Base-by-base conservation (phyloP, 148 eudicot species). In the Camellia sinensis region DNA sequence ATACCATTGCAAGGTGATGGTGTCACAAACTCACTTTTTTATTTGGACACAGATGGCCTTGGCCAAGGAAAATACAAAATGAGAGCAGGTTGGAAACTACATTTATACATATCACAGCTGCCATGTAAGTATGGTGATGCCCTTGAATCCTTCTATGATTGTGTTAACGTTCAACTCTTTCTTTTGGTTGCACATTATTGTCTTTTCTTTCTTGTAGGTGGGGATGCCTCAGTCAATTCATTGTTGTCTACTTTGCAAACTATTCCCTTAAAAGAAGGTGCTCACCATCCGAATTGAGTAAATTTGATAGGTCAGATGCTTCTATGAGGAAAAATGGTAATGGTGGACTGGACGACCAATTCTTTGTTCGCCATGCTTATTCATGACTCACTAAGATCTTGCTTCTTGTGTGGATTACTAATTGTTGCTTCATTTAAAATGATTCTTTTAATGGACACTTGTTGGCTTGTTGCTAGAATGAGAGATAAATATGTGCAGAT, bases 41-140 rank as follows among this genome's bases (percentile, higher is more conserved):
- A 61, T 77, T 63, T 89, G 87, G 93, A 84, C 72, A 71, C 83
- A 7, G 86, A 86, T 74, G 74, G 65, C 67, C 78, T 71, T 80
- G 87, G 81, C 68, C 73, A 54, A 78, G 78, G 86, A 78, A 91
- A 84, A 78, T 90, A 84, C 88, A 87, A 78, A 83, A 56, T 95
- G 80, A 92, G 77, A 84, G 87, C 82, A 64, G 97, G 92, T 63
- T 95, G 93, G 95, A 84, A 88, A 78, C 87, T 93, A 37, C 99
- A 95, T 83, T 67, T 95, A 85, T 95, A 95, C 79, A 84, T 95
- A 77, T 95, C 99, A 17, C 99, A 95, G 81, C 84, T 93, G 75
- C 99, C 99, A 65, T 95, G 99, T 93, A 78, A 88, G 97, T 87
- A 56, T 22, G 68, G 46, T 73, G 41, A 6, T 73, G 19, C 67